Base-by-base conservation (phyloP, 805 yeast genomes). In the Gaillardinia entomophila region DNA sequence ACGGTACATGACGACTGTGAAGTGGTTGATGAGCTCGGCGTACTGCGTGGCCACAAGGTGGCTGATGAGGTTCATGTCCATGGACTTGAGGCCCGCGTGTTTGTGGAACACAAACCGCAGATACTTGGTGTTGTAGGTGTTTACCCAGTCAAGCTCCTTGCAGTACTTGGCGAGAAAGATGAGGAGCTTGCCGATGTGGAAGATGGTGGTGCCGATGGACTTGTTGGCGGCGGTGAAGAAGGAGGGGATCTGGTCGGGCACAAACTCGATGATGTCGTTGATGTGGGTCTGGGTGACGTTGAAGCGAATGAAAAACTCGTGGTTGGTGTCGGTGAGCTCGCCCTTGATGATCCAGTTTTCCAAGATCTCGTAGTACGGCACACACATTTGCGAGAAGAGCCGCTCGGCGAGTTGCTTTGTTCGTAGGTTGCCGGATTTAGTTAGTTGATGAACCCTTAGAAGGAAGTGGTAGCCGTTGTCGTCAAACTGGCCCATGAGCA, bases 301-400 rank as follows among this genome's bases (percentile, higher is more conserved):
- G 34, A 62, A 64, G 8, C 45, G 42, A 11, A 66, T 73, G 45
- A 85, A 89, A 46, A 87, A 87, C 41, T 81, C 90, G 12, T 68
- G 69, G 35, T 59, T 60, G 1, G 61, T 66, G 34, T 74, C 77
- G 3, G 64, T 56, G 12, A 87, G 49, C 31, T 72, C 75, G 1
- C 96, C 97, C 27, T 69, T 57, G 1, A 75, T 52, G 2, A 87
- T 50, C 97, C 97, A 90, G 27, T 66, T 64, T 25, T 68, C 65
- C 4, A 84, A 43, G 19, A 77, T 64, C 25, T 72, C 75, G 34
- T 68, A 68, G 50, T 85, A 86, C 1, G 95, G 86, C 4, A 58
- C 58, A 0, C 72, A 55, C 3, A 76, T 63, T 19, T 64, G 63
- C 3, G 51, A 33, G 34, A 78, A 73, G 14, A 83, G 57, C 4